phyloP scores from a whole-genome alignment of 352 stramenopile genomes.

The Phytophthora colocasiae region DNA sequence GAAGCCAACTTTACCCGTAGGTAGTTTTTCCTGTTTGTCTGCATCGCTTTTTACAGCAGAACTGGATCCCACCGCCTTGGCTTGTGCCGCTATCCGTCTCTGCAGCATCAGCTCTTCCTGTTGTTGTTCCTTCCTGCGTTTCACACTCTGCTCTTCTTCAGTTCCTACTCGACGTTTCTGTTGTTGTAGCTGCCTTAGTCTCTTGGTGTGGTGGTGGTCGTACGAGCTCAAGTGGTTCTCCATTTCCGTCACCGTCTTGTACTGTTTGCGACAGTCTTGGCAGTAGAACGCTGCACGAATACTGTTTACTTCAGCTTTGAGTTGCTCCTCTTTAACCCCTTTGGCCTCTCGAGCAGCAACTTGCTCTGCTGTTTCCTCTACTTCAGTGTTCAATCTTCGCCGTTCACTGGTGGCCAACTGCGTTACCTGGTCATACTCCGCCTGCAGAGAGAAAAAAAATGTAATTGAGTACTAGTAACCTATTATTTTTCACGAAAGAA shows the following conservation, averaged over 20 bases:
- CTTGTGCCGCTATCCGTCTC: conserved; percentile 30
- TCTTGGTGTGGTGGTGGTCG: conserved; percentile 77
- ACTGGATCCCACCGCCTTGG: background rate
- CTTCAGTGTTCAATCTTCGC: conserved; percentile 53
- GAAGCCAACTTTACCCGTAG: conserved; percentile 33
- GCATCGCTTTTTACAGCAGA: background rate
- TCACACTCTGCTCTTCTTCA: conserved; percentile 26
- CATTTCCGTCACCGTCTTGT: conserved; percentile 75
- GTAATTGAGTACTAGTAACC: background rate
- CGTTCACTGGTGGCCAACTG: conserved; percentile 59
- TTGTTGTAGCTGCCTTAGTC: conserved; percentile 45
- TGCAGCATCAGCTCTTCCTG: conserved; percentile 46
- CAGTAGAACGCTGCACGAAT: conserved; percentile 69
- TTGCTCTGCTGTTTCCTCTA: conserved; percentile 56
- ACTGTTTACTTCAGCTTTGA: conserved; percentile 42
- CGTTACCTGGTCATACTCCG: conserved; percentile 67
- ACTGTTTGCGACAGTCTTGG: conserved; percentile 69
- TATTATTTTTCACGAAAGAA: background rate
- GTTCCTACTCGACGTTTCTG: conserved; percentile 33
- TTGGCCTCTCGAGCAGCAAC: conserved; percentile 34
- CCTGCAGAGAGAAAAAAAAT: conserved; percentile 23
- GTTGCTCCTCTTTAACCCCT: conserved; percentile 33
- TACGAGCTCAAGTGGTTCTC: conserved; percentile 80
- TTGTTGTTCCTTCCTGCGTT: conserved; percentile 48
- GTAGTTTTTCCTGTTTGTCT: conserved; percentile 1